Base-by-base conservation (phyloP, 1,139 yeast species). In the Candida labiduridarum region DNA sequence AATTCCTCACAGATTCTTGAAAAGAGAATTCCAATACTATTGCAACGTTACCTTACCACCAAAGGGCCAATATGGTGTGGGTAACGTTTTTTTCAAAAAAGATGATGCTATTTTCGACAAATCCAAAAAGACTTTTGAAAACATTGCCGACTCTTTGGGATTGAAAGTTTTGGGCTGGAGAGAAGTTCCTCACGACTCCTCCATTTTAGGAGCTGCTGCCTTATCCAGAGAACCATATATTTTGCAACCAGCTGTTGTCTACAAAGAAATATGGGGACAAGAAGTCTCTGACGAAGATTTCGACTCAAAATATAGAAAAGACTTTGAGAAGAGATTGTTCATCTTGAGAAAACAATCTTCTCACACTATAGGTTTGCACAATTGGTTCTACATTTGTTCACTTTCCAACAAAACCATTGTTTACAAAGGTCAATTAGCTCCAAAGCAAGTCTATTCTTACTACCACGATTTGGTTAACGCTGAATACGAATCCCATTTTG, bases 311-410 rank as follows among this genome's bases (percentile, higher is more conserved):
- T 82, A 79, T 67, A 86, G 82, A 57, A 82, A 82, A 64, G 79
- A 76, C 53, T 91, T 92, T 65, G 96, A 89, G 69, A 89, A 89
- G 58, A 89, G 85, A 68, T 79, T 94, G 59, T 94, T 85, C 72
- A 84, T 92, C 49, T 77, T 92, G 62, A 83, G 98, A 71, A 92
- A 92, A 70, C 96, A 88, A 69, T 80, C 96, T 22, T 85, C 97
- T 22, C 96, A 88, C 67, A 82, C 92, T 50, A 91, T 92, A 62
- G 97, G 97, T 33, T 79, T 91, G 59, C 96, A 92, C 74, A 91
- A 92, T 71, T 92, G 99, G 97, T 92, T 94, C 74, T 92, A 92
- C 78, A 90, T 92, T 60, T 92, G 97, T 75, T 92, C 99, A 12
- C 78, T 94, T 56, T 86, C 96, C 51, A 86, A 85, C 70, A 88